These are phyloP conservation scores for Phaeoacremonium minimum DNA, from an alignment of 2,329 filamentous ascomycete species.

Conservation along the genomic window DNA sequence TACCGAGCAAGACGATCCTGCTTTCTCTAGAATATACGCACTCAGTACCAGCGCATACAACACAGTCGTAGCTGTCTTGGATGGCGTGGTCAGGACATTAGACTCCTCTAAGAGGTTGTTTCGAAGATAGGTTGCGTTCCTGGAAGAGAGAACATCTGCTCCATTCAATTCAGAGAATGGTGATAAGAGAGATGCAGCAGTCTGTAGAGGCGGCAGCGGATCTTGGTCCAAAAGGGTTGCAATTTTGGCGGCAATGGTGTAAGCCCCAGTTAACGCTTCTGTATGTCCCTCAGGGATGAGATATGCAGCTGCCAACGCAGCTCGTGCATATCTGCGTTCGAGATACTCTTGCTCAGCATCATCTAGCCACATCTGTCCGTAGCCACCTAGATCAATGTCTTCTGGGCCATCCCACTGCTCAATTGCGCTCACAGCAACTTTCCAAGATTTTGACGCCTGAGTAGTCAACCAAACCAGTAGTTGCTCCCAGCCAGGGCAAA, in stretches of 20 bases:
- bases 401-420: conserved; percentile 70
- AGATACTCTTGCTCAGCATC: conserved; percentile 58
- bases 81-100: conserved; percentile 63
- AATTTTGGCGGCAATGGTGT: conserved; percentile 56
- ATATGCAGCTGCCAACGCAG: conserved; percentile 65
- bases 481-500: conserved; percentile 63
- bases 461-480: conserved; percentile 63
- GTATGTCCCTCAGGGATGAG: conserved; percentile 55
- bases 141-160: conserved; percentile 28
- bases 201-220: conserved; percentile 45
- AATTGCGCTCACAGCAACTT: conserved; percentile 56
- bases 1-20: conserved; percentile 45
- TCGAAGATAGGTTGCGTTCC: conserved; percentile 39
- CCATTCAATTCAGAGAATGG: conserved; percentile 28
- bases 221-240: conserved; percentile 57
- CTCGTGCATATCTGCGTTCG: conserved; percentile 61
- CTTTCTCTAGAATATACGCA: conserved; percentile 49
- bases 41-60: conserved; percentile 61
- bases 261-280: conserved; percentile 55
- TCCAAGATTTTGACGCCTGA: conserved; percentile 57
- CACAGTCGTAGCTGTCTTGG: conserved; percentile 48
- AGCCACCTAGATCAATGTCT: conserved; percentile 65
- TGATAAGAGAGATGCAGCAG: conserved; percentile 40
- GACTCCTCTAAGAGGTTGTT: conserved; percentile 51
- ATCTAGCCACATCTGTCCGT: conserved; percentile 51